Evolutionary conservation across 2,329 filamentous ascomycete genomes (phyloP).

Genomic region (Colletotrichum coccodes): DNA sequence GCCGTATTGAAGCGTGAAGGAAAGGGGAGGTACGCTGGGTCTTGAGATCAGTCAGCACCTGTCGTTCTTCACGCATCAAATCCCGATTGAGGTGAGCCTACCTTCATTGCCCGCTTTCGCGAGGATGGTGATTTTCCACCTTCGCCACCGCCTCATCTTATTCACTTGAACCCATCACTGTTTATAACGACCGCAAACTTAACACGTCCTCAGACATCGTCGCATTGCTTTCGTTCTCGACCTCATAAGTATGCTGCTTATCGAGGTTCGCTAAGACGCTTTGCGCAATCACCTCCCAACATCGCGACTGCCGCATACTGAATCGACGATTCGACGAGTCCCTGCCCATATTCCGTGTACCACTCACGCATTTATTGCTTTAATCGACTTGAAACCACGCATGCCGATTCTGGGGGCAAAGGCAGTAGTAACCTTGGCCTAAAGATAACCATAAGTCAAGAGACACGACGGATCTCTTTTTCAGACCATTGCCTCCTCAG

Average conservation of each 20-base stretch:
- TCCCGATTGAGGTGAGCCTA: not conserved
- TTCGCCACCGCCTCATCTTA: not conserved
- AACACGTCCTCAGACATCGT: not conserved
- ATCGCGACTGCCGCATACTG: not conserved
- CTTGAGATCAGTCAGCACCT: not conserved
- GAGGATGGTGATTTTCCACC: no score
- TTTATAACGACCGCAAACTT: no score
- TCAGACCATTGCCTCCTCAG: not conserved
- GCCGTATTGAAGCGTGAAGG: not conserved
- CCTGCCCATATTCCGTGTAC: not conserved
- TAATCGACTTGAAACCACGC: not conserved
- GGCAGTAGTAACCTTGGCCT: no score
- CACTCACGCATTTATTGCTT: not conserved
- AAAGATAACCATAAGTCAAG: not conserved
- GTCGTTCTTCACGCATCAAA: not conserved
- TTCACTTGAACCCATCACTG: no score
- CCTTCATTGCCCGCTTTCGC: not conserved
- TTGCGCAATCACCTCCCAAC: not conserved
- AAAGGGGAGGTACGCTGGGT: not conserved
- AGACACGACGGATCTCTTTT: not conserved
- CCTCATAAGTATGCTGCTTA: not conserved
- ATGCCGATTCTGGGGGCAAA: not conserved
- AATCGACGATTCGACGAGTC: not conserved
- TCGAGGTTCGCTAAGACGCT: not conserved
- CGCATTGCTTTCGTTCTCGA: not conserved